Conservation (phyloP, 805 yeast species). For the Wickerhamiella domercqiae region DNA sequence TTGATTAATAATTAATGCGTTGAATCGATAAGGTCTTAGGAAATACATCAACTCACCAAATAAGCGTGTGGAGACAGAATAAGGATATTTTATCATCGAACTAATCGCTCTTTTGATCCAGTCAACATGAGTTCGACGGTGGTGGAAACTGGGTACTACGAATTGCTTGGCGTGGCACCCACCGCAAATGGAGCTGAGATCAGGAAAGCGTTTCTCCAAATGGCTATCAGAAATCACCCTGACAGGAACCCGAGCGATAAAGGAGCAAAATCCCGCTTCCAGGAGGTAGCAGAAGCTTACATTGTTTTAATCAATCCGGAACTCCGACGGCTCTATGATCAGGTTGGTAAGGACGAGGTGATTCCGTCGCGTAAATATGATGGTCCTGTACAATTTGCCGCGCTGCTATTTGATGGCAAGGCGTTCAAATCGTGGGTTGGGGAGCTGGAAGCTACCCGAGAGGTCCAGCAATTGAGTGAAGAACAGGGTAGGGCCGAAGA, state of each 20-base stretch:
- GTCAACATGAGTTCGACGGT: too few relatives aligned
- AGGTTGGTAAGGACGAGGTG: conserved; percentile 66
- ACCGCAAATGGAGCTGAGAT: conserved; percentile 68
- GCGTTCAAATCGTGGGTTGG: conserved; percentile 81
- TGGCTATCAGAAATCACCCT: conserved; percentile 83
- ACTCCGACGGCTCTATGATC: conserved; percentile 61
- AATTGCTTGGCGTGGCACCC: conserved; percentile 49
- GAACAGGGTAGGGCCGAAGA: conserved; percentile 6
- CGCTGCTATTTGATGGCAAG: conserved; percentile 79
- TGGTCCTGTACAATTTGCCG: conserved; percentile 78
- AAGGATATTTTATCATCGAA: too few relatives aligned
- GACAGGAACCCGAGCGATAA: conserved; percentile 95
- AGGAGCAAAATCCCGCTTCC: conserved; percentile 74
- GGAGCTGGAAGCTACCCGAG: conserved; percentile 63
- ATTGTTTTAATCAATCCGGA: conserved; percentile 58
- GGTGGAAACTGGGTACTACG: conserved; percentile 81
- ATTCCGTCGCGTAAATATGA: conserved; percentile 54
- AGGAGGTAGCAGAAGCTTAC: conserved; percentile 43
- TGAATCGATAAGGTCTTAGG: too few relatives aligned
- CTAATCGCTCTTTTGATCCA: too few relatives aligned
- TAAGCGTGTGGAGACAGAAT: too few relatives aligned
- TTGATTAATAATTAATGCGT: too few relatives aligned
- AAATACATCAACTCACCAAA: too few relatives aligned
- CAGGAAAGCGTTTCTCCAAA: conserved; percentile 83
- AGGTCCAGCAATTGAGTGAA: conserved; percentile 49